Conservation (phyloP, 441 rosid species). For the Raphanus hybrid region DNA sequence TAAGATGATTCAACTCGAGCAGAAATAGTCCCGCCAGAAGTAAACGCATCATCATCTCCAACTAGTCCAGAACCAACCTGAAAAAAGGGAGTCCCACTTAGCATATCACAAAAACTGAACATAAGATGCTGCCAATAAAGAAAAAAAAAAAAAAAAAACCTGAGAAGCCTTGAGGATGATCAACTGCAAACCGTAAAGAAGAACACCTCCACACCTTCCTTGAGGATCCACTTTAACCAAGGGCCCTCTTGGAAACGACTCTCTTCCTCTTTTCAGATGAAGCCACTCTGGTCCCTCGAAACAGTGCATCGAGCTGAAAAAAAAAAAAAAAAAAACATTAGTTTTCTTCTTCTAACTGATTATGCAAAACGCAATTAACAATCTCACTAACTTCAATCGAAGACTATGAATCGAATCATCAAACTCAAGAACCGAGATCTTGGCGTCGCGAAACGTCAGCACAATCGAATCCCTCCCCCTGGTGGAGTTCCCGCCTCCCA, state of each 20-base stretch:
- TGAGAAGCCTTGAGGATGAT: constrained; percentile 93
- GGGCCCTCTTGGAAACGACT: constrained; percentile 88
- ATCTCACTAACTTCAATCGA: constrained; percentile 74
- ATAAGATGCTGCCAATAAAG: background rate
- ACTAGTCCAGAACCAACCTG: constrained; percentile 92
- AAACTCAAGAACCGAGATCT: constrained; percentile 86
- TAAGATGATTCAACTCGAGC: constrained; percentile 88
- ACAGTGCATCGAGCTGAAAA: constrained; percentile 94
- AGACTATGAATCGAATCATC: constrained; percentile 93
- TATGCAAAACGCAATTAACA: constrained; percentile 21
- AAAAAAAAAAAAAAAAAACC: constrained; percentile 47
- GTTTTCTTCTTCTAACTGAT: background rate
- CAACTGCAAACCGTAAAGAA: constrained; percentile 97
- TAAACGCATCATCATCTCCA: constrained; percentile 84
- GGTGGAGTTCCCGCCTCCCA: constrained; percentile 70
- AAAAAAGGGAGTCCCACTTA: constrained; percentile 9
- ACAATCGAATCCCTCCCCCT: constrained; percentile 86
- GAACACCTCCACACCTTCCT: constrained; percentile 96
- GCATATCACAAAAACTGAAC: constrained; percentile 1
- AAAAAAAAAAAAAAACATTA: constrained; percentile 42
- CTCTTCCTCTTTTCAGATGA: constrained; percentile 95
- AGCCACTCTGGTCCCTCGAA: constrained; percentile 98
- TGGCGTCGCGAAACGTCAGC: constrained; percentile 83
- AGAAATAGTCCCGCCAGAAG: constrained; percentile 73
- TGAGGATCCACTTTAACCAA: constrained; percentile 93